Evolutionary conservation across 345 rosid species (phyloP), one percentile per base, ranked within the genome.

Genomic region (Populus pruinosa): DNA sequence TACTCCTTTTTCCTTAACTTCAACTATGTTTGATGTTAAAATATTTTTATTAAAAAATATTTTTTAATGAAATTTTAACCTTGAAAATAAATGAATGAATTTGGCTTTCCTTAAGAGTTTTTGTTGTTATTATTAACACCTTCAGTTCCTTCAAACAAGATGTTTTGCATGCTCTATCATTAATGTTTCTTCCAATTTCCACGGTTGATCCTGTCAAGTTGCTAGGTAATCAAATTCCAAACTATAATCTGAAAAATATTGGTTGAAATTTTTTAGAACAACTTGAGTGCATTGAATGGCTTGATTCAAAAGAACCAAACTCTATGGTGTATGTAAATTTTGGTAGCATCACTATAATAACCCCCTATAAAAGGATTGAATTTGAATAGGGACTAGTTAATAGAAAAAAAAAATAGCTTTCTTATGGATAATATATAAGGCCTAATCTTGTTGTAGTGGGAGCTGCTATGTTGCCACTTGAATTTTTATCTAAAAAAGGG

Each of bases 91-190:
- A 31, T 31, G 2, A 31, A 31, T 31, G 33, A 31, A 31, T 31
- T 2, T 31, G 3, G 2, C 33, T 31, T 31, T 31, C 78, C 9
- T 65, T 59, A 71, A 80, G 69, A 2, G 85, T 81, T 6, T 33
- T 77, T 2, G 89, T 86, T 2, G 47, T 85, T 47, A 66, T 87
- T 36, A 35, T 87, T 13, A 85, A 87, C 76, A 87, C 88, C 14
- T 87, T 87, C 11, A 80, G 80, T 27, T 76, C 76, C 6, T 70
- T 87, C 1, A 85, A 87, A 49, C 79, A 79, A 41, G 76, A 76
- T 10, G 82, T 74, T 36, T 53, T 87, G 10, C 43, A 38, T 11
- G 78, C 74, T 4, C 80, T 82, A 31, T 80, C 82, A 25, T 39
- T 66, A 0, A 38, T 55, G n/a, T 36, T 76, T 27, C 86, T 86